A percentile compares a stretch with the other conserved stretches of the same genome.
These are phyloP conservation scores for Corylus heterophylla DNA, from an alignment of 306 rosid species.

Conservation along the genomic window DNA sequence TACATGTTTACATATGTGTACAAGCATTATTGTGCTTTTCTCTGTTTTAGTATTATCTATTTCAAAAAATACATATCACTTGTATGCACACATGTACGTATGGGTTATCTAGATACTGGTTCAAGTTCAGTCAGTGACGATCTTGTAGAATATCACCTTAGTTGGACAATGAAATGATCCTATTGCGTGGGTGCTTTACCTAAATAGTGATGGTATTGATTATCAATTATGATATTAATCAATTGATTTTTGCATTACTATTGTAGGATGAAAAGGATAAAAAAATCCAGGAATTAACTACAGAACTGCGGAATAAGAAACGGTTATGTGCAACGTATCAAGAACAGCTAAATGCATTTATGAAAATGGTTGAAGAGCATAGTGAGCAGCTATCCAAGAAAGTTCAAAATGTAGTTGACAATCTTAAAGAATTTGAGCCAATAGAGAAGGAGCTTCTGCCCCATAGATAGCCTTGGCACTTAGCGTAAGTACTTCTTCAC, in stretches of 20 bases:
- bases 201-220: not conserved
- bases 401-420: slow-evolving; percentile 63
- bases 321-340: slow-evolving; percentile 75
- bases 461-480: slow-evolving; percentile 44
- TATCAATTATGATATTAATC: slow-evolving; percentile 10
- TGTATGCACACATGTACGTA: not conserved
- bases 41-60: not conserved
- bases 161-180: slow-evolving; percentile 8
- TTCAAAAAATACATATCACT: not conserved
- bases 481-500: slow-evolving; percentile 40
- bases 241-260: slow-evolving; percentile 11
- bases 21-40: too few relatives aligned
- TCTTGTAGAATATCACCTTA: not conserved
- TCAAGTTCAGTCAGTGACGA: not conserved
- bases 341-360: slow-evolving; percentile 67
- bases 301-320: slow-evolving; percentile 84
- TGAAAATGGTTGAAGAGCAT: slow-evolving; percentile 87
- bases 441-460: slow-evolving; percentile 57
- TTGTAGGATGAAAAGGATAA: slow-evolving; percentile 90
- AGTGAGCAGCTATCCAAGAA: slow-evolving; percentile 62
- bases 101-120: not conserved
- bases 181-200: not conserved
- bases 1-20: not conserved
- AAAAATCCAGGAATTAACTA: slow-evolving; percentile 83
- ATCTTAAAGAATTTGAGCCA: slow-evolving; percentile 79